Conservation (phyloP, 176 grass and related monocot genomes). For the Calamus simplicifolius region DNA sequence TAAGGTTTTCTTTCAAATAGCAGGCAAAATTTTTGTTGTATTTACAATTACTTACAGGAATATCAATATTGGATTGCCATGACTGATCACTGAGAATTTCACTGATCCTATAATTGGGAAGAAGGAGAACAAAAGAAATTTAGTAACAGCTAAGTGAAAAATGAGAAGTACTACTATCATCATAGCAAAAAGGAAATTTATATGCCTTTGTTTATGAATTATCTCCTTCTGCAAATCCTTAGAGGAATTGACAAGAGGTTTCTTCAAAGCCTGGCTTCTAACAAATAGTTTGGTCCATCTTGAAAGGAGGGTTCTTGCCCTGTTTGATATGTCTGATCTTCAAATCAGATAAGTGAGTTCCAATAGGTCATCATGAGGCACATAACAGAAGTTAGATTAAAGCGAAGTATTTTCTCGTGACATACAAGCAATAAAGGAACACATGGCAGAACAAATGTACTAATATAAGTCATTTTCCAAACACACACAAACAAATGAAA, state of each 20-base stretch:
- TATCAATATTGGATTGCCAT: slow-evolving; percentile 54
- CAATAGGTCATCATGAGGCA: slow-evolving; percentile 36
- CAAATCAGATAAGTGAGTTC: slow-evolving; percentile 47
- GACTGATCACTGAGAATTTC: slow-evolving; percentile 58
- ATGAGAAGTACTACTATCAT: slow-evolving; percentile 2
- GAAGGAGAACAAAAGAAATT: slow-evolving; percentile 11
- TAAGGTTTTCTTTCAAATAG: slow-evolving; percentile 1
- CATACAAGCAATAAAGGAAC: too few species aligned
- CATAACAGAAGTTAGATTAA: background rate
- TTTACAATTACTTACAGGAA: slow-evolving; percentile 55
- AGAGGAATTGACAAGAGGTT: slow-evolving; percentile 27
- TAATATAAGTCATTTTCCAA: too few species aligned
- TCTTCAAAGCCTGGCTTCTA: slow-evolving; percentile 62
- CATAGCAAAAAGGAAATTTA: slow-evolving; percentile 5
- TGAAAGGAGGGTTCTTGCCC: slow-evolving; percentile 65
- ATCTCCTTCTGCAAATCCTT: slow-evolving; percentile 40
- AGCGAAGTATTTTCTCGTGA: too few species aligned
- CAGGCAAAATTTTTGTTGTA: background rate
- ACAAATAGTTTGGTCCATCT: slow-evolving; percentile 88
- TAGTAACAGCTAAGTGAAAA: slow-evolving; percentile 1
- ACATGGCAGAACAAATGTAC: too few species aligned
- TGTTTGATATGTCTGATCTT: slow-evolving; percentile 98
- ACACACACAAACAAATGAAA: too few species aligned
- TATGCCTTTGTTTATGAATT: slow-evolving; percentile 63
- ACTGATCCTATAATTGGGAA: slow-evolving; percentile 56